These are phyloP conservation scores for Bipolaris oryzae DNA, from an alignment of 2,329 filamentous ascomycete genomes.

Conservation along the genomic window DNA sequence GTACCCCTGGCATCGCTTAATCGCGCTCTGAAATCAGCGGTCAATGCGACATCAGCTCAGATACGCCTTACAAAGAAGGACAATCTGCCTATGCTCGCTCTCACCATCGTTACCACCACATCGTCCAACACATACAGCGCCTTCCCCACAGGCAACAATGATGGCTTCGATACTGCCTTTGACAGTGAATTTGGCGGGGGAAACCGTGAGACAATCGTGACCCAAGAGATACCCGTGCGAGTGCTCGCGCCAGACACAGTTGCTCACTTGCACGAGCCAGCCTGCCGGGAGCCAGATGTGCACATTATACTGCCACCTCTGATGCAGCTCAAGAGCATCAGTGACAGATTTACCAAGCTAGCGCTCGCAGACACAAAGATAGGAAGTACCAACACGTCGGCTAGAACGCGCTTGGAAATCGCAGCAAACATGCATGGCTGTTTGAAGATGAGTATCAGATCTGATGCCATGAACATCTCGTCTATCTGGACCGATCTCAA, in stretches of 20 bases:
- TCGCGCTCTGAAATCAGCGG: conserved; percentile 87
- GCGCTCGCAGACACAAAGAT: conserved; percentile 51
- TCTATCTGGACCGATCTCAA: conserved; percentile 84
- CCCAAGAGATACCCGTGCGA: conserved; percentile 93
- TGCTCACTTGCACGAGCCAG: conserved; percentile 92
- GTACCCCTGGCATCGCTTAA: conserved; percentile 86
- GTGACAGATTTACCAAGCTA: conserved; percentile 91
- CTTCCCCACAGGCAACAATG: conserved; percentile 37
- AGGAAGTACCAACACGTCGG: conserved; percentile 40
- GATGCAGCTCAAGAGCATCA: conserved; percentile 88
- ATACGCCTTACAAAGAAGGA: conserved; percentile 94
- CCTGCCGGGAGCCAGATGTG: conserved; percentile 88
- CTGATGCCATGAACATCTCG: conserved; percentile 82
- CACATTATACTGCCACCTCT: conserved; percentile 89
- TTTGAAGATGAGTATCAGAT: conserved; percentile 77
- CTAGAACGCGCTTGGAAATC: conserved; percentile 71
- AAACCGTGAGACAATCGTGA: conserved; percentile 88
- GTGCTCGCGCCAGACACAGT: conserved; percentile 83
- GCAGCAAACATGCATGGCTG: conserved; percentile 94
- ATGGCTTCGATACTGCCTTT: conserved; percentile 35
- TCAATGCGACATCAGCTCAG: conserved; percentile 78
- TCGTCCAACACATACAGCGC: conserved; percentile 56
- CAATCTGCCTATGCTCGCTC: conserved; percentile 80
- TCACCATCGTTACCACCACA: conserved; percentile 82
- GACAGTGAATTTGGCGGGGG: conserved; percentile 47